A percentile compares a stretch with the other conserved stretches of the same genome.
phyloP scores from a whole-genome alignment of 805 yeast genomes.

The Monosporozyma unispora region DNA sequence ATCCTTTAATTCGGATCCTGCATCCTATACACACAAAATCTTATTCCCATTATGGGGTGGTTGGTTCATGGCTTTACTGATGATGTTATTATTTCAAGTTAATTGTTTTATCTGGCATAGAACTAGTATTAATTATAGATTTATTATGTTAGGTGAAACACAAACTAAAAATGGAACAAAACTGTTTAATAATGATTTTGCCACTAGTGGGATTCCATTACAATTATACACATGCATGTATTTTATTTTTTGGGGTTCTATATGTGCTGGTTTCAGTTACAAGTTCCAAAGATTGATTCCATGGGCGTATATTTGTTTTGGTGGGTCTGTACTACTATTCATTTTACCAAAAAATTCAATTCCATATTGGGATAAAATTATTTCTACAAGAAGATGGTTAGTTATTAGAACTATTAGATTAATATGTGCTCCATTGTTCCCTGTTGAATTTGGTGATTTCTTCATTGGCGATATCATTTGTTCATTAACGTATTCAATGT shows the following conservation, averaged over 20 bases:
- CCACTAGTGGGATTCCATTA: conserved; percentile 29
- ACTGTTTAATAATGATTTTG: conserved; percentile 31
- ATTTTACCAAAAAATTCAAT: conserved; percentile 15
- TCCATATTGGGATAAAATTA: conserved; percentile 29
- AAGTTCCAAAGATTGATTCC: conserved; percentile 68
- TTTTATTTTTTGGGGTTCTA: conserved; percentile 44
- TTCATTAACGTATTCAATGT: conserved; percentile 78
- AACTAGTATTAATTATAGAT: conserved; percentile 77
- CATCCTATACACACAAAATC: conserved; percentile 38
- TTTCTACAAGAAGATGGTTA: conserved; percentile 71
- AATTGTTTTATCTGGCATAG: conserved; percentile 66
- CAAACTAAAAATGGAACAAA: conserved; percentile 47
- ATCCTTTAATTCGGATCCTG: conserved; percentile 38
- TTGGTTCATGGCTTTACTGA: conserved; percentile 56
- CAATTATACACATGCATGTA: conserved; percentile 56
- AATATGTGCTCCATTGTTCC: conserved; percentile 73
- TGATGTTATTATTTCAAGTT: conserved; percentile 53
- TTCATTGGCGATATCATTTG: conserved; percentile 86
- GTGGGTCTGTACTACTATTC: conserved; percentile 10
- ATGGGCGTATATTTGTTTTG: conserved; percentile 42
- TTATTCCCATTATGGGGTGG: conserved; percentile 91
- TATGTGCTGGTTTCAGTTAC: conserved; percentile 72
- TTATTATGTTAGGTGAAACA: conserved; percentile 72
- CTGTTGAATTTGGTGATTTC: conserved; percentile 93
- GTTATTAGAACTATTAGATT: conserved; percentile 63